Evolutionary conservation across 179 eudicot species (phyloP).

Genomic region (Drosera spatulata): DNA sequence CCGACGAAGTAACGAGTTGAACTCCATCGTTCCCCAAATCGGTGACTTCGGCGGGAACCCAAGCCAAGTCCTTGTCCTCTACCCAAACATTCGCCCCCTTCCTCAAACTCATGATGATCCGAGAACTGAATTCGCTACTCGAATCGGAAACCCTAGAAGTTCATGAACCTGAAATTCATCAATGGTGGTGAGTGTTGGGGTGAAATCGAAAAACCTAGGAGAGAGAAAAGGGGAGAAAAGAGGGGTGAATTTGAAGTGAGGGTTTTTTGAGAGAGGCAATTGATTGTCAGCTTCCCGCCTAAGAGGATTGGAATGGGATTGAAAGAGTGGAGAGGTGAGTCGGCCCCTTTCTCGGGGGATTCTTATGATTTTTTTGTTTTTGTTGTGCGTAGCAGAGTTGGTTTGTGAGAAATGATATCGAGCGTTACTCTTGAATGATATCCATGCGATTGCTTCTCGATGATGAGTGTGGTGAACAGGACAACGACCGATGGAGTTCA

Average conservation of each 20-base stretch:
- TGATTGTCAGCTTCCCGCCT: slow-evolving; percentile 3
- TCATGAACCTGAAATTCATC: not conserved
- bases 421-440: no score
- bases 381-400: no score
- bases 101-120: slow-evolving; percentile 37
- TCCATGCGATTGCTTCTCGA: no score
- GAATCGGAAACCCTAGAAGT: not conserved
- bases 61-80: slow-evolving; percentile 57
- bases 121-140: no score
- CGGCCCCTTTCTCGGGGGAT: no score
- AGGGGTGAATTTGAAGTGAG: not conserved
- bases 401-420: no score
- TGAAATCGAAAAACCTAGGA: not conserved
- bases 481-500: no score
- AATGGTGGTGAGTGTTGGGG: not conserved
- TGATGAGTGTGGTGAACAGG: no score
- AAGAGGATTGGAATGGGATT: no score
- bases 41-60: slow-evolving; percentile 69
- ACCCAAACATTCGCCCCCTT: slow-evolving; percentile 88
- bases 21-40: slow-evolving; percentile 50
- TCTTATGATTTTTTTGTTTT: no score
- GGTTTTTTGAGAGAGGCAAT: not conserved
- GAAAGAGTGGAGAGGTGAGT: no score
- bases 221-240: not conserved
- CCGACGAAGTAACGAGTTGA: slow-evolving; percentile 41